phyloP scores from a whole-genome alignment of 331 rosid genomes.

The Saraca asoca region DNA sequence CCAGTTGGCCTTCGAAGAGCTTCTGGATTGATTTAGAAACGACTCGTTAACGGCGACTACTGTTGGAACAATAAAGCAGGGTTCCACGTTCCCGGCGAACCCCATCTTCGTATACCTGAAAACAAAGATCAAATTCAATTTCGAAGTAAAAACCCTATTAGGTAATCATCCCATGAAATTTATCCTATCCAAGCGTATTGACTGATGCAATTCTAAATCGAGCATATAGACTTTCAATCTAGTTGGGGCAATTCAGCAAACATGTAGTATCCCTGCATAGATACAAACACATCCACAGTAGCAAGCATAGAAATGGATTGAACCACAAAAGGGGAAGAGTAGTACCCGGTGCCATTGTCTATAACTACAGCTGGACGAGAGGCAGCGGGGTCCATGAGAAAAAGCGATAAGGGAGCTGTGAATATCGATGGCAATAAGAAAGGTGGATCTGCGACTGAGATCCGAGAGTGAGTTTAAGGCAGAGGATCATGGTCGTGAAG shows the following conservation, averaged over 20 bases:
- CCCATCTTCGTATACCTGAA: slow-evolving; percentile 97
- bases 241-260: slow-evolving; percentile 47
- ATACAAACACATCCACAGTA: background rate
- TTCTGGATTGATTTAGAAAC: slow-evolving; percentile 71
- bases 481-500: slow-evolving; percentile 74
- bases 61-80: slow-evolving; percentile 83
- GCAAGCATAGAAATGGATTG: background rate
- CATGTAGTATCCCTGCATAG: slow-evolving; percentile 33
- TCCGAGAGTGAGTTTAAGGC: slow-evolving; percentile 53
- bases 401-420: slow-evolving; percentile 18
- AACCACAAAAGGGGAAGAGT: background rate
- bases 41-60: slow-evolving; percentile 92
- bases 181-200: background rate
- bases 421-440: slow-evolving; percentile 25
- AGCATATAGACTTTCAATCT: background rate
- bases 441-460: slow-evolving; percentile 70
- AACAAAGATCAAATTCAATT: slow-evolving; percentile 21
- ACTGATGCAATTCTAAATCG: background rate
- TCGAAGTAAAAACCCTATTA: slow-evolving; percentile 26
- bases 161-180: background rate
- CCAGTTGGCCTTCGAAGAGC: slow-evolving; percentile 77
- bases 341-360: slow-evolving; percentile 96
- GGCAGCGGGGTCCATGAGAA: slow-evolving; percentile 86
- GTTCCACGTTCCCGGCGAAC: slow-evolving; percentile 96
- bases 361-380: slow-evolving; percentile 97